Conservation (phyloP, 108 stramenopile genomes). For the Fragilariopsis cylindrus region DNA sequence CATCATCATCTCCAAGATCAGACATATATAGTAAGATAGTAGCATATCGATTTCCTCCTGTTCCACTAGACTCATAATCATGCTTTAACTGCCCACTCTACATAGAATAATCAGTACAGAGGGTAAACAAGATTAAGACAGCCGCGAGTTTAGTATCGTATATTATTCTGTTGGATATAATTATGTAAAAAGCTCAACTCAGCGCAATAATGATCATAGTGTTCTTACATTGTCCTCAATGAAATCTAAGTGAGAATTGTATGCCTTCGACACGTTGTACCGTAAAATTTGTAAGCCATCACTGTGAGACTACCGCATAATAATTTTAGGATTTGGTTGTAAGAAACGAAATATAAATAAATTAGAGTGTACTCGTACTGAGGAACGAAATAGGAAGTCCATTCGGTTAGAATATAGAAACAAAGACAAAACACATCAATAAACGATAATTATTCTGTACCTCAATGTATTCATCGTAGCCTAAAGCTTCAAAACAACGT, state of each 20-base stretch:
- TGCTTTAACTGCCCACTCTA: slow-evolving; percentile 41
- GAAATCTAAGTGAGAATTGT: slow-evolving; percentile 90
- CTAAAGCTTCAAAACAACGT: slow-evolving; percentile 68
- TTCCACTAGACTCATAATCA: slow-evolving; percentile 73
- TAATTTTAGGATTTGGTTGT: not conserved
- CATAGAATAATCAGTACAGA: not conserved
- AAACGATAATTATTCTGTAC: slow-evolving; percentile 3
- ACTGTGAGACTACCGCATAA: slow-evolving; percentile 53
- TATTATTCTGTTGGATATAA: not conserved
- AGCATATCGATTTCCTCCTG: slow-evolving; percentile 91
- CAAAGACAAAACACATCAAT: not conserved
- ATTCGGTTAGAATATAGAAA: not conserved
- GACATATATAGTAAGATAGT: slow-evolving; percentile 95
- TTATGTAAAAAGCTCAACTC: not conserved
- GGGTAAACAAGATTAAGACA: not conserved
- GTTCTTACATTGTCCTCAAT: slow-evolving; percentile 57
- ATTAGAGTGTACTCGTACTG: too few relatives aligned
- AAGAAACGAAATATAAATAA: too few relatives aligned
- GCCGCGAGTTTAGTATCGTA: not conserved
- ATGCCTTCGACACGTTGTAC: slow-evolving; percentile 92
- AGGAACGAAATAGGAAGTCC: not conserved
- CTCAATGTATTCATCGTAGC: slow-evolving; percentile 86
- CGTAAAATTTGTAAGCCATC: slow-evolving; percentile 96
- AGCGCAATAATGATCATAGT: not conserved
- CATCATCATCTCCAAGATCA: slow-evolving; percentile 81